phyloP scores from a whole-genome alignment of 2,329 filamentous ascomycete species.

The Epichloe sp. region DNA sequence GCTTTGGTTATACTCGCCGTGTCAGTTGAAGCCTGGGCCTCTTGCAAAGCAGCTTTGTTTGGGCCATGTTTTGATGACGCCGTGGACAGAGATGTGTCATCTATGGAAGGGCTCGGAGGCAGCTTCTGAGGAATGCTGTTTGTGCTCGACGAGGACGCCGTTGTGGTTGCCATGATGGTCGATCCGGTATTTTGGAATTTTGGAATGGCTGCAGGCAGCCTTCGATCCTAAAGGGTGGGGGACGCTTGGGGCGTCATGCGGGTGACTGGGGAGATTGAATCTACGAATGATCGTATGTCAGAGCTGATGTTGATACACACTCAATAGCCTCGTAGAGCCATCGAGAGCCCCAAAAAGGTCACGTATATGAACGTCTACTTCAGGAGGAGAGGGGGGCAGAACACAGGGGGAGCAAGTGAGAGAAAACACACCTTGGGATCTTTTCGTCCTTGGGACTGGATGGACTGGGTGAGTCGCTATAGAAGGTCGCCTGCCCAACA shows the following conservation, averaged over 20 bases:
- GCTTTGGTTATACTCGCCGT: constrained; percentile 67
- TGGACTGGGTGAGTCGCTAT: constrained; percentile 23
- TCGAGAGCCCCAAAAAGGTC: no score
- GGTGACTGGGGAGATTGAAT: constrained; percentile 13
- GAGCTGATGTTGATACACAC: neutral
- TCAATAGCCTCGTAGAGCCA: no score
- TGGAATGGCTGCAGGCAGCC: constrained; percentile 27
- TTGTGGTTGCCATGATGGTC: constrained; percentile 34
- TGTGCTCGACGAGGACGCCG: constrained; percentile 21
- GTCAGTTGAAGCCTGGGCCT: constrained; percentile 52
- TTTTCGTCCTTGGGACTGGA: constrained; percentile 19
- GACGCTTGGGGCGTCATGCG: constrained; percentile 38
- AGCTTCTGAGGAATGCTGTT: constrained; percentile 25
- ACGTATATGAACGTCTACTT: no score
- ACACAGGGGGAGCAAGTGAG: no score
- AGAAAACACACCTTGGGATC: constrained; percentile 19
- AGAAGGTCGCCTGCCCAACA: constrained; percentile 20
- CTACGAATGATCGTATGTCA: constrained; percentile 9
- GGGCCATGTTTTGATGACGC: constrained; percentile 46
- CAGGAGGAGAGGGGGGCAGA: no score
- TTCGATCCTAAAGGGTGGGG: constrained; percentile 31
- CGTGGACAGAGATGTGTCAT: constrained; percentile 79
- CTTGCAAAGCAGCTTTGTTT: constrained; percentile 42
- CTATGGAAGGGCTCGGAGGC: constrained; percentile 70
- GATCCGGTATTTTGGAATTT: constrained; percentile 18